Base-by-base conservation (phyloP, 306 rosid species). In the Mimosa pudica region DNA sequence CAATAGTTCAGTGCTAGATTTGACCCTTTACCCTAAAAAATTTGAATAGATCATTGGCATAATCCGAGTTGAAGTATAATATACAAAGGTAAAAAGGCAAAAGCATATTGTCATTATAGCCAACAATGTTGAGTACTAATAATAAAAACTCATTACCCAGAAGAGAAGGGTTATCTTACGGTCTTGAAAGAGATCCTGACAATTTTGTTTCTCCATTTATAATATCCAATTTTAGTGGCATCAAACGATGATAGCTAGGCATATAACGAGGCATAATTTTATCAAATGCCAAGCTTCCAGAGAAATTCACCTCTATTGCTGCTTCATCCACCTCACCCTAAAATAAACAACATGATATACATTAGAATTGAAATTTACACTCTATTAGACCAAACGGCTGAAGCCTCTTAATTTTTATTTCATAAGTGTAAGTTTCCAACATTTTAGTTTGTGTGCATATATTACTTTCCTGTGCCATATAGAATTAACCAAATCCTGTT, bases 261-360 rank as follows among this genome's bases (percentile, higher is more conserved):
- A 91, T 62, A 82, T 95, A 95, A 76, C 89, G 93, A 79, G 86
- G 89, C 86, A 91, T 44, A 55, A 88, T 83, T 84, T 91, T 91
- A 81, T 95, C 98, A 73, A 91, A 79, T 80, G 88, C 89, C 77
- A 95, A 62, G 79, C 80, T 92, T 85, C 98, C 98, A 52, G 98
- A 92, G 79, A 92, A 87, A 84, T 90, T 95, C 75, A 87, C 88
- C 85, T 95, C 98, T 80, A 95, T 81, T 71, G 98, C 91, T 63
- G 91, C 81, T 71, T 91, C 97, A 85, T 95, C 98, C 84, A 81
- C 91, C 84, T 87, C 94, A 58, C 94, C 98, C 98, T 95, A 84
- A 83, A 67, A 82, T 74, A 76, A 82, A 38, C 69, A 83, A 81
- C 55, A 64, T 6, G 71, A 72, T 42, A 70, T 71, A 75, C n/a